phyloP scores from a whole-genome alignment of 441 rosid species.

The Euphorbia schlechtendalii region DNA sequence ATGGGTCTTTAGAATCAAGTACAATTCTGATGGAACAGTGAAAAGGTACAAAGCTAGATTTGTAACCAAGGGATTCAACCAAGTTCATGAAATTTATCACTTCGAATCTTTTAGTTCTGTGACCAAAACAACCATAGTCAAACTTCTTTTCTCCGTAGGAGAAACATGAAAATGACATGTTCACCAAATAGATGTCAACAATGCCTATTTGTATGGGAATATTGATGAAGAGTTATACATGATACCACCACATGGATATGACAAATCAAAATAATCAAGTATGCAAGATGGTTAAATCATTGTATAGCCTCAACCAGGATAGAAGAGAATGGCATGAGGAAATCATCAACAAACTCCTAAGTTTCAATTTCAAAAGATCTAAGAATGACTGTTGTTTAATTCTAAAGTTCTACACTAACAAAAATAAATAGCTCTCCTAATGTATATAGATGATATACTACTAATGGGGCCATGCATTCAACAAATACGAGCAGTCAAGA shows the following conservation, averaged over 20 bases:
- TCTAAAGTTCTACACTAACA: too few species aligned
- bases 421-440: neutral
- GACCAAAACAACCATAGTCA: neutral
- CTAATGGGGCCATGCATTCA: neutral
- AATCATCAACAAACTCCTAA: neutral
- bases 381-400: neutral
- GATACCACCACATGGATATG: neutral
- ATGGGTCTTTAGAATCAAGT: neutral
- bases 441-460: neutral
- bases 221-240: neutral
- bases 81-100: neutral
- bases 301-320: neutral
- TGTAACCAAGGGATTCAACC: neutral
- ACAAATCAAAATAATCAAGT: neutral
- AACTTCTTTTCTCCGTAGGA: neutral
- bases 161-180: neutral
- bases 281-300: neutral
- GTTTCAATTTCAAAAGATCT: neutral
- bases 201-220: neutral
- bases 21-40: neutral
- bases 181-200: neutral
- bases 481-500: neutral
- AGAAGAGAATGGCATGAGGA: neutral
- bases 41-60: neutral
- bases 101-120: neutral